phyloP scores from a whole-genome alignment of 108 stramenopile species.

The Tribonema minus region DNA sequence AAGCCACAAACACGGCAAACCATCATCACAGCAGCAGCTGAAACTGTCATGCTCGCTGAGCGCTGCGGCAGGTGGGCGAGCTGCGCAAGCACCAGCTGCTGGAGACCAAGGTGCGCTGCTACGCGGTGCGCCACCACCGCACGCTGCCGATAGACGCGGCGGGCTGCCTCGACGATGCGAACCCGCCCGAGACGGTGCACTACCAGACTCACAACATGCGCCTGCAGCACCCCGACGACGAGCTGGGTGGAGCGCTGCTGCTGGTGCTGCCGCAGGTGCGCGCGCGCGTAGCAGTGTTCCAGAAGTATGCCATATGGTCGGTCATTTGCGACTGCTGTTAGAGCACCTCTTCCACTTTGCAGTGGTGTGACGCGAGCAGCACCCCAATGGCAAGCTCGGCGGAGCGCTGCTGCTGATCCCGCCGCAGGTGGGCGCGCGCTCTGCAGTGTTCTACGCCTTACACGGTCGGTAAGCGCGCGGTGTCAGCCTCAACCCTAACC shows the following conservation, averaged over 20 bases:
- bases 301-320: too few relatives aligned
- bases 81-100: constrained; percentile 81
- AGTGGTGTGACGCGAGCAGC: too few relatives aligned
- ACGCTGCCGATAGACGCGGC: background rate
- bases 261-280: constrained; percentile 79
- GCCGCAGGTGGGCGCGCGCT: constrained; percentile 69
- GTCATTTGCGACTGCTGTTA: too few relatives aligned
- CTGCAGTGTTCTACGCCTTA: too few relatives aligned
- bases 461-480: too few relatives aligned
- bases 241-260: constrained; percentile 67
- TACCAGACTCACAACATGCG: constrained; percentile 64
- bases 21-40: too few relatives aligned
- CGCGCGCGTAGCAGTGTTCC: background rate
- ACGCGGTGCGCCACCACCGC: constrained; percentile 64
- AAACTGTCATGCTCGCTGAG: background rate
- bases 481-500: too few relatives aligned
- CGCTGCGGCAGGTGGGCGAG: constrained; percentile 85
- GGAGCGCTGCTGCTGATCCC: constrained; percentile 77
- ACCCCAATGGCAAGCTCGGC: constrained; percentile 63
- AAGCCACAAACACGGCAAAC: too few relatives aligned
- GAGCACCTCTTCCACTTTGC: too few relatives aligned
- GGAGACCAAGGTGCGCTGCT: constrained; percentile 80
- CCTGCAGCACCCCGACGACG: constrained; percentile 65
- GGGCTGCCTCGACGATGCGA: background rate
- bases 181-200: background rate